These are phyloP conservation scores for Penicillium tannophilum DNA, from an alignment of 495 filamentous ascomycete species.

Conservation along the genomic window DNA sequence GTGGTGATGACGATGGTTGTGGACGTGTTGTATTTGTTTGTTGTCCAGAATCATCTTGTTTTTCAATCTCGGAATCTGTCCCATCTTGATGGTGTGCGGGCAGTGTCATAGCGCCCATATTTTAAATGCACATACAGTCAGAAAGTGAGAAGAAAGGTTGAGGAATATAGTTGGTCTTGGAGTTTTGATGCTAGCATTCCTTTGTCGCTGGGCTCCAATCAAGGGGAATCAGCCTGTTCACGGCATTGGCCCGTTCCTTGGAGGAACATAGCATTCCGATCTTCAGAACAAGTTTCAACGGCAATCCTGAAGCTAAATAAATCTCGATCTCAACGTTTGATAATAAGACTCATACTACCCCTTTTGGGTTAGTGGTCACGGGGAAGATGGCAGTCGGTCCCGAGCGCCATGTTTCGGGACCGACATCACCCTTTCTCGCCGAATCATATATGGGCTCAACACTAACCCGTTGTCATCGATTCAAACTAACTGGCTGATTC, in stretches of 20 bases:
- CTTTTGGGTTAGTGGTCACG: background rate
- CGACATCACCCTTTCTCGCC: background rate
- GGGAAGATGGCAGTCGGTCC: background rate
- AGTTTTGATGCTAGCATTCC: background rate
- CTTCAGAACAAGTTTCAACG: background rate
- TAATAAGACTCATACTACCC: background rate
- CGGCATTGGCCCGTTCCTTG: background rate
- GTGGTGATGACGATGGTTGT: background rate
- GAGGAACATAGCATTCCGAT: background rate
- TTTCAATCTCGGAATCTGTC: background rate
- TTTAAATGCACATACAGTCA: background rate
- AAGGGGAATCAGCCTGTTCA: background rate
- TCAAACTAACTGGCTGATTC: background rate
- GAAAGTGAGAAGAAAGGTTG: background rate
- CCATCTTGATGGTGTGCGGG: background rate
- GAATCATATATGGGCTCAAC: too few relatives aligned
- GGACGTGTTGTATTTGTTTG: background rate
- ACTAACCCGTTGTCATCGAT: background rate
- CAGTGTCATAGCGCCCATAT: background rate
- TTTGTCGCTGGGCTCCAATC: background rate
- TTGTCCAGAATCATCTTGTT: background rate
- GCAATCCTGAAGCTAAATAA: background rate
- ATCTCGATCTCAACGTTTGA: too few relatives aligned
- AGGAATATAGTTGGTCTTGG: background rate
- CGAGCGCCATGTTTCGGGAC: constrained; percentile 6